phyloP scores from a whole-genome alignment of 306 rosid species.

The Malus domestica region DNA sequence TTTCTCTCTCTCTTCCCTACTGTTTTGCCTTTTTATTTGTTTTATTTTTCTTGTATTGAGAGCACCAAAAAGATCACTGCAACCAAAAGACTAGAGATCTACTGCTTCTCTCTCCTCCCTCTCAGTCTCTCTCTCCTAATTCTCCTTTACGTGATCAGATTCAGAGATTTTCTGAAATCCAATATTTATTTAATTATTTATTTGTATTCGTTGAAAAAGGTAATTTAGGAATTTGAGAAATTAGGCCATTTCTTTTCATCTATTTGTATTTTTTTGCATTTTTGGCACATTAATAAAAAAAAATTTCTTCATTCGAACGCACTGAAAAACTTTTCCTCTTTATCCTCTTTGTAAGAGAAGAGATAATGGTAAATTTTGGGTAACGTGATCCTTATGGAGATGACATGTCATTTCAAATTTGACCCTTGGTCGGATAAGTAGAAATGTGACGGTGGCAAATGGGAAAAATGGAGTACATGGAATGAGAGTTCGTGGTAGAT shows the following conservation, averaged over 20 bases:
- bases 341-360: no score
- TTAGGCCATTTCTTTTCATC: no score
- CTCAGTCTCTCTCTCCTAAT: background rate
- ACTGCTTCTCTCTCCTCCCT: conserved; percentile 6
- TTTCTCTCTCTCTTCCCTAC: conserved; percentile 7
- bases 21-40: background rate
- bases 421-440: no score
- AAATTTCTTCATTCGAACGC: no score
- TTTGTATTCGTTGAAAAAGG: conserved; percentile 28
- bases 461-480: background rate
- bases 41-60: background rate
- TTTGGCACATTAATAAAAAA: no score
- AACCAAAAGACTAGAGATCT: background rate
- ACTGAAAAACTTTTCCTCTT: no score
- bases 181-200: conserved; percentile 31
- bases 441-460: background rate
- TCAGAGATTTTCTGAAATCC: background rate
- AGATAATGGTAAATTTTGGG: no score
- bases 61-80: conserved; percentile 5
- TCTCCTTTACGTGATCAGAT: conserved; percentile 6
- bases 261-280: no score
- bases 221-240: background rate
- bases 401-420: background rate
- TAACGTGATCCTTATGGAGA: background rate
- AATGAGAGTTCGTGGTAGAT: background rate